phyloP scores from a whole-genome alignment of 441 rosid genomes.

The Populus hybrid region DNA sequence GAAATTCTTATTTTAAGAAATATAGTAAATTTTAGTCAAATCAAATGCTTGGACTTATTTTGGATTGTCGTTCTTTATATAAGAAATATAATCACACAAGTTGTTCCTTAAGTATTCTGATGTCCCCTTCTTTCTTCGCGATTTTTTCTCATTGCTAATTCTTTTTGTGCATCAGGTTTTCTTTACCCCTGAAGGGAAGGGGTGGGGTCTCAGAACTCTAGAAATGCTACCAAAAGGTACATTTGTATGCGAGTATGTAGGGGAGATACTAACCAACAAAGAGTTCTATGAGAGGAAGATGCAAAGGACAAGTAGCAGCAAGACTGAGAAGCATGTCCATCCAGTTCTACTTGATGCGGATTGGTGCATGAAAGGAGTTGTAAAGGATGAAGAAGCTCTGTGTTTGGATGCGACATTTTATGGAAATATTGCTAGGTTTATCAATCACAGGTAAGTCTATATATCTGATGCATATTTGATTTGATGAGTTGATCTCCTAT shows the following conservation, averaged over 20 bases:
- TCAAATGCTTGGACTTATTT: no score
- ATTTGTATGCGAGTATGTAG: no score
- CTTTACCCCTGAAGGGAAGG: not conserved
- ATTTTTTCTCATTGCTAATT: not conserved
- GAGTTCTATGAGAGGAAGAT: not conserved
- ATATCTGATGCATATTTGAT: not conserved
- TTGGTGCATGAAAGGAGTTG: not conserved
- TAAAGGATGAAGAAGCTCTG: constrained; percentile 14
- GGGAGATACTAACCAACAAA: constrained; percentile 8
- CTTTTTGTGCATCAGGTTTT: constrained; percentile 10
- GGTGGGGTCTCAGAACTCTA: constrained; percentile 15
- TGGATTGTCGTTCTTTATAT: no score
- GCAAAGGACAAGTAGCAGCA: not conserved
- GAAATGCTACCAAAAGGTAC: constrained; percentile 12
- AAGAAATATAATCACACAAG: not conserved
- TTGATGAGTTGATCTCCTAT: not conserved
- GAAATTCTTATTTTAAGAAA: no score
- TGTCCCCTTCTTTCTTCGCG: no score
- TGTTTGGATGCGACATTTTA: constrained; percentile 5
- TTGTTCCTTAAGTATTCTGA: not conserved
- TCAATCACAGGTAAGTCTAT: constrained; percentile 1
- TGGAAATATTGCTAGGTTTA: constrained; percentile 11
- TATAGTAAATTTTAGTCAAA: no score
- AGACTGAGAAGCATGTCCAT: not conserved
- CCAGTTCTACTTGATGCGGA: constrained; percentile 5